These are phyloP conservation scores for Coffea eugenioides DNA, from an alignment of 257 asterid genomes.

Conservation along the genomic window DNA sequence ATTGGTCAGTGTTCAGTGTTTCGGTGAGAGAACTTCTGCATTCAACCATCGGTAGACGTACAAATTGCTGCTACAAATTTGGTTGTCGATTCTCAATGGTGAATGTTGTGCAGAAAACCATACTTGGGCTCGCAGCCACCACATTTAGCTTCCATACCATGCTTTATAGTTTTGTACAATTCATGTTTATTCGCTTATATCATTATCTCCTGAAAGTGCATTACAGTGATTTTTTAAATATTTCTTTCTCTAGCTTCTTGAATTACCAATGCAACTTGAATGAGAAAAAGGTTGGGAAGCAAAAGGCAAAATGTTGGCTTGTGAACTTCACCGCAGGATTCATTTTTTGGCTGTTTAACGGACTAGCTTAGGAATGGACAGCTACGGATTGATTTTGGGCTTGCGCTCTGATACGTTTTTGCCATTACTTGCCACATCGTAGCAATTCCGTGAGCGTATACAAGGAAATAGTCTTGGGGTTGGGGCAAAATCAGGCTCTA, in stretches of 20 bases:
- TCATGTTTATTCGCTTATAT: background rate
- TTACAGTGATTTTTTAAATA: background rate
- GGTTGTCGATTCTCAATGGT: background rate
- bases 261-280: background rate
- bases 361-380: background rate
- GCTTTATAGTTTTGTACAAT: slow-evolving; percentile 17
- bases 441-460: no score
- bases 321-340: background rate
- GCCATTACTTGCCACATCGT: no score
- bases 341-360: background rate
- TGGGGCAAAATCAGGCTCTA: no score
- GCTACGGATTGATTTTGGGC: background rate
- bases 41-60: background rate
- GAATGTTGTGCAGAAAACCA: slow-evolving; percentile 4
- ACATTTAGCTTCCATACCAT: background rate
- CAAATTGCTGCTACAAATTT: slow-evolving; percentile 5
- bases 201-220: background rate
- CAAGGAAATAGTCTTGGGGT: no score
- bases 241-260: background rate
- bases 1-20: background rate
- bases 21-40: background rate
- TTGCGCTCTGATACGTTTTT: no score
- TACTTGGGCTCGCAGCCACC: background rate
- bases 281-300: background rate
- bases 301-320: background rate